These are phyloP conservation scores for Graphilbum fragrans DNA, from an alignment of 2,329 filamentous ascomycete species.

Conservation along the genomic window DNA sequence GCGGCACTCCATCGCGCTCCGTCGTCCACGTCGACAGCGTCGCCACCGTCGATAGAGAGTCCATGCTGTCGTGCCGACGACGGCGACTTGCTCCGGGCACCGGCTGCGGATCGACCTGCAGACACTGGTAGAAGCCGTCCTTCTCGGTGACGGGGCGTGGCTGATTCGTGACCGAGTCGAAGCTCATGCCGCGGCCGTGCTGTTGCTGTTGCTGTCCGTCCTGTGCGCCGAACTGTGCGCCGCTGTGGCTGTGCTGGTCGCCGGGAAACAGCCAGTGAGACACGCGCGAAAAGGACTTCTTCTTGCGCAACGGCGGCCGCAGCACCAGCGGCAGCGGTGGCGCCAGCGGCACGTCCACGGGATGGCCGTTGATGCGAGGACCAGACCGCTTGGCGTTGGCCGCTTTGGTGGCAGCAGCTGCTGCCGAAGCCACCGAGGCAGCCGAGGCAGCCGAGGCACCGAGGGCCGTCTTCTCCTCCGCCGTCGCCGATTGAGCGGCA, in stretches of 20 bases:
- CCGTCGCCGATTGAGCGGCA: no score
- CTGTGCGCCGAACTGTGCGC: no score
- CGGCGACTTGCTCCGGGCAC: conserved; percentile 10
- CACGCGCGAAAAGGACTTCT: conserved; percentile 53
- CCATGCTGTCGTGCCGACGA: conserved; percentile 21
- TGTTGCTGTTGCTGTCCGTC: conserved; percentile 12
- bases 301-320: conserved; percentile 50
- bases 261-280: conserved; percentile 46
- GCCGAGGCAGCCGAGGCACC: conserved; percentile 4
- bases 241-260: no score
- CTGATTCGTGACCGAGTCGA: conserved; percentile 41
- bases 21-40: conserved; percentile 36
- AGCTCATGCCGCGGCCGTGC: conserved; percentile 25
- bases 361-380: conserved; percentile 11
- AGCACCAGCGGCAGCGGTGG: conserved; percentile 47
- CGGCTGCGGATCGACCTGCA: conserved; percentile 21
- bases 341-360: conserved; percentile 29
- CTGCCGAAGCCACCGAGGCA: conserved; percentile 12
- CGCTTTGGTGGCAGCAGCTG: conserved; percentile 5
- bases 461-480: no score
- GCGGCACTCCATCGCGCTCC: conserved; percentile 18
- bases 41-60: conserved; percentile 28
- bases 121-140: conserved; percentile 48
- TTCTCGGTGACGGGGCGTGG: conserved; percentile 36
- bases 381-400: not conserved